Evolutionary conservation across 768 basidiomycete genomes (phyloP).

Genomic region (Chalciporus pseudorubinellus): DNA sequence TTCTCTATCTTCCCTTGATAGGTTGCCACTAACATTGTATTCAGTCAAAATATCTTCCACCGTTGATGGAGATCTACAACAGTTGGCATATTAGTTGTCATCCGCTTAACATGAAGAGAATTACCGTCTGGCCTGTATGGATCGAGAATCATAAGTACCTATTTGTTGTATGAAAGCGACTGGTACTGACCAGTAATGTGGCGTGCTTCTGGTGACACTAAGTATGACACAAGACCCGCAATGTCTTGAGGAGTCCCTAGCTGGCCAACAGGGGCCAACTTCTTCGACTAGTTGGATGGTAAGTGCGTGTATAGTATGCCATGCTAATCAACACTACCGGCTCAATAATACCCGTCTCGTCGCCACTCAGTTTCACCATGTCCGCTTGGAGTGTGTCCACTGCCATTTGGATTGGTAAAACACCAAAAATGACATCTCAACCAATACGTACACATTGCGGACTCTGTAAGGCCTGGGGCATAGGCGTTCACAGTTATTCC

Average conservation of each 20-base stretch:
- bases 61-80: conserved; percentile 24
- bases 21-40: background rate
- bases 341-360: conserved; percentile 11
- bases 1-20: background rate
- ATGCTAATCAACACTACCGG: conserved; percentile 9
- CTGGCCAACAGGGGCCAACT: conserved; percentile 17
- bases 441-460: conserved; percentile 27
- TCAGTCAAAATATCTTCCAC: conserved; percentile 27
- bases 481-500: conserved; percentile 37
- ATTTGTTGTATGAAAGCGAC: background rate
- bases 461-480: conserved; percentile 32
- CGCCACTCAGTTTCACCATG: conserved; percentile 10
- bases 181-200: conserved; percentile 33
- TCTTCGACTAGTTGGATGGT: conserved; percentile 10
- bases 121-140: conserved; percentile 28
- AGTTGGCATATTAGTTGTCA: background rate
- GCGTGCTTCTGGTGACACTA: conserved; percentile 33
- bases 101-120: background rate
- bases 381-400: conserved; percentile 17
- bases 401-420: conserved; percentile 3
- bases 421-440: background rate
- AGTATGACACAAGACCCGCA: conserved; percentile 37
- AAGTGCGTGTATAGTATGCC: background rate
- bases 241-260: conserved; percentile 31
- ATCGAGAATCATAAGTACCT: background rate